Evolutionary conservation across 2,329 filamentous ascomycete genomes (phyloP).

Genomic region (Stromatinia cepivora): DNA sequence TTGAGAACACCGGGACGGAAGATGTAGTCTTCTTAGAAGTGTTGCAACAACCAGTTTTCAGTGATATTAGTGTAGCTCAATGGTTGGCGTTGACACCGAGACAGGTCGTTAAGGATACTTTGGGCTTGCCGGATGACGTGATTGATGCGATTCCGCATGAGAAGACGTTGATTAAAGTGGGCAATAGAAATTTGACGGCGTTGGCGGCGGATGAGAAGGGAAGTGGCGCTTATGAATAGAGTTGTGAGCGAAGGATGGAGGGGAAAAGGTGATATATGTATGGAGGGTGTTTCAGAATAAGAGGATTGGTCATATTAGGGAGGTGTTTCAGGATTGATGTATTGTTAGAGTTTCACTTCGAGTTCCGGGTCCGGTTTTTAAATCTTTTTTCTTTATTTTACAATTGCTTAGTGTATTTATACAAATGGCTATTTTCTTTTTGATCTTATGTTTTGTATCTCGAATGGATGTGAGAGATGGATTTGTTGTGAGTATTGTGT

Average conservation of each 20-base stretch:
- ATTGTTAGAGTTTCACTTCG: neutral
- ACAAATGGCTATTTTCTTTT: neutral
- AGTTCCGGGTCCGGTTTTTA: neutral
- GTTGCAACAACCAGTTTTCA: constrained; percentile 47
- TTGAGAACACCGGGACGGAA: constrained; percentile 60
- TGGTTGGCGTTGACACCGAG: constrained; percentile 52
- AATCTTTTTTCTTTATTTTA: neutral
- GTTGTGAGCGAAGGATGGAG: no score
- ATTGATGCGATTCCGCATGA: constrained; percentile 45
- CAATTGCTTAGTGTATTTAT: neutral
- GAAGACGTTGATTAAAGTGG: constrained; percentile 47
- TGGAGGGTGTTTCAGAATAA: neutral
- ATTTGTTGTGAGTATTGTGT: neutral
- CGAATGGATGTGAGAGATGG: neutral
- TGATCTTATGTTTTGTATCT: neutral
- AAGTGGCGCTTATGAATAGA: constrained; percentile 28
- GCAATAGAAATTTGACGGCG: constrained; percentile 40
- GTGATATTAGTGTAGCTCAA: constrained; percentile 56
- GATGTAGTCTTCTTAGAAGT: constrained; percentile 62
- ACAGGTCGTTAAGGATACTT: constrained; percentile 33
- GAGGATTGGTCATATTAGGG: neutral
- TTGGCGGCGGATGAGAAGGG: constrained; percentile 31
- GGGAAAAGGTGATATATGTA: neutral
- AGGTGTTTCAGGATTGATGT: no score
- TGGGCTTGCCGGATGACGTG: constrained; percentile 43